Evolutionary conservation across 2,329 filamentous ascomycete genomes (phyloP).

Genomic region (Helotiales sp.): DNA sequence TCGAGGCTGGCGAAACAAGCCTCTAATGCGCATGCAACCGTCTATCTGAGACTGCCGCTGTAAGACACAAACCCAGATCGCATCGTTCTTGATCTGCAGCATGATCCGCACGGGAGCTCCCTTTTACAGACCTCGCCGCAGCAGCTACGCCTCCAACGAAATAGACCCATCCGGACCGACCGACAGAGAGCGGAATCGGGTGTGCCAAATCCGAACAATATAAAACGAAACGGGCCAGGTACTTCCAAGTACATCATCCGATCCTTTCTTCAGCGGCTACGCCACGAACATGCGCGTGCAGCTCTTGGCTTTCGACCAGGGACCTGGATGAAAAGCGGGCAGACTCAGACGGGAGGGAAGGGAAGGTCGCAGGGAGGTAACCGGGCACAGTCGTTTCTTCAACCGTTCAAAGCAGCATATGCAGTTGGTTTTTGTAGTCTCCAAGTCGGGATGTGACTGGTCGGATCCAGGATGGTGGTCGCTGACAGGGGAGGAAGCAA

Average conservation of each 20-base stretch:
- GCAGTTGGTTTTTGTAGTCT: background rate
- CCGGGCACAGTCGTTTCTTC: background rate
- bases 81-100: background rate
- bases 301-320: background rate
- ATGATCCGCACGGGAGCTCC: background rate
- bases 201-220: too few relatives aligned
- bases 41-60: background rate
- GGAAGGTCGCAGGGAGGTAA: background rate
- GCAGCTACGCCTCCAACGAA: slow-evolving; percentile 2
- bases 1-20: background rate
- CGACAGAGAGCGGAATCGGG: background rate
- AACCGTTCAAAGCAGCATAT: background rate
- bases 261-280: slow-evolving; percentile 3
- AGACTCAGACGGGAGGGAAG: background rate
- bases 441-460: too few relatives aligned
- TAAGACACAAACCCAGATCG: background rate
- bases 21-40: background rate
- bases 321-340: background rate
- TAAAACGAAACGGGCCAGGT: background rate
- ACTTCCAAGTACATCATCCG: background rate
- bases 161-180: background rate
- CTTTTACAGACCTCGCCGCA: background rate
- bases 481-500: too few relatives aligned
- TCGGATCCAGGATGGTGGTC: too few relatives aligned
- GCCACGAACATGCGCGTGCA: background rate